Conservation (phyloP, 2,329 filamentous ascomycete species). For the Ophiostoma himal-ulmi region DNA sequence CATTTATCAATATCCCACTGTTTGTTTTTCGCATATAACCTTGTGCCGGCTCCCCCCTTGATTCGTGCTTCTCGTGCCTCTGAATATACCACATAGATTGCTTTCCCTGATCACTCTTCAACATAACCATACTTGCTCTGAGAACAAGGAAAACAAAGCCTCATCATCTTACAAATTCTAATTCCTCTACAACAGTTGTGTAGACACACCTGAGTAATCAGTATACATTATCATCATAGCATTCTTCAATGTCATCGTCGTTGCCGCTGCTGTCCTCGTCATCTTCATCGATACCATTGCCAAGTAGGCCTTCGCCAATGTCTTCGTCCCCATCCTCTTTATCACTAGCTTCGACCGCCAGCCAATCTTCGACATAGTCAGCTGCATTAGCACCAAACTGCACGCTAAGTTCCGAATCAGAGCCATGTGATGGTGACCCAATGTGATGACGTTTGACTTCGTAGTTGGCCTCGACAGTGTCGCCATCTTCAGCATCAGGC, state of each 20-base stretch:
- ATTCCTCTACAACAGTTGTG: background rate
- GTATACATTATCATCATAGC: background rate
- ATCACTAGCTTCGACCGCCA: background rate
- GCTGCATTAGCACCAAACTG: background rate
- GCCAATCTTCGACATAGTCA: background rate
- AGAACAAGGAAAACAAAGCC: background rate
- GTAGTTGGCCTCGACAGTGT: background rate
- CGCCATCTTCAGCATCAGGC: background rate
- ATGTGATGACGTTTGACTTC: background rate
- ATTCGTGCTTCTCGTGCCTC: background rate
- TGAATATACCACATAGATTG: slow-evolving; percentile 17
- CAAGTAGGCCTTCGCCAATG: background rate
- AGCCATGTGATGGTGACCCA: too few relatives aligned
- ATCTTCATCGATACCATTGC: background rate
- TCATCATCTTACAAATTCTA: too few relatives aligned
- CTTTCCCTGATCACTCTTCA: background rate
- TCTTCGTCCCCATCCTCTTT: background rate
- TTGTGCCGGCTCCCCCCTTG: background rate
- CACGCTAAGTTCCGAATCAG: background rate
- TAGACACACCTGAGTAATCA: background rate
- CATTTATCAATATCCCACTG: slow-evolving; percentile 4
- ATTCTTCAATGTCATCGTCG: background rate
- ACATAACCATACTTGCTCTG: background rate
- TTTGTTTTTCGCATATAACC: background rate
- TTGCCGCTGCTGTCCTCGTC: background rate